Percentiles rank a stretch among this genome's conserved stretches.
Evolutionary conservation across 257 asterid genomes (phyloP).

Genomic region (Solanum phureja): DNA sequence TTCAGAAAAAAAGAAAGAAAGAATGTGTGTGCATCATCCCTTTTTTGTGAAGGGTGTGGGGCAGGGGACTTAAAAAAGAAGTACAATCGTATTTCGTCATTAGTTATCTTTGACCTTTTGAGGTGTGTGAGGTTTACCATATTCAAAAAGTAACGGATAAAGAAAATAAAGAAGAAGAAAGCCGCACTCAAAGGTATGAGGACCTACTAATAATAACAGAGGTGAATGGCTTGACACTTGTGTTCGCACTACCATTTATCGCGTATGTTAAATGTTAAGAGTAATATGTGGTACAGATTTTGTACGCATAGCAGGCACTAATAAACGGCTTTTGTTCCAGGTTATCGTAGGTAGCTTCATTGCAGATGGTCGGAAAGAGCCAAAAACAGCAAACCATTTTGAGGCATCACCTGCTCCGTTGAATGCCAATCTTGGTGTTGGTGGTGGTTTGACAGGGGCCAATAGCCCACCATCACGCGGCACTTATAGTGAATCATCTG

Average conservation of each 20-base stretch:
- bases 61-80: background rate
- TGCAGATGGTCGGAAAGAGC: background rate
- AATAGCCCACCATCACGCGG: background rate
- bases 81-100: background rate
- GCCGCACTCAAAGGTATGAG: background rate
- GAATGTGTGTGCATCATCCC: background rate
- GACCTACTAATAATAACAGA: background rate
- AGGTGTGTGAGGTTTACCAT: background rate
- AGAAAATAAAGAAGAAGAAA: background rate
- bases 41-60: background rate
- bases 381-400: background rate
- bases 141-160: background rate
- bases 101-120: background rate
- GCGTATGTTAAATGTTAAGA: background rate
- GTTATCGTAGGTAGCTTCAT: background rate
- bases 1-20: background rate
- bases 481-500: background rate
- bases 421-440: background rate
- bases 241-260: background rate
- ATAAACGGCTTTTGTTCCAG: background rate
- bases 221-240: background rate
- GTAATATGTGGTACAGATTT: background rate
- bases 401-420: background rate
- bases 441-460: background rate
- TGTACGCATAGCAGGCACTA: background rate